A percentile compares a stretch with the other conserved stretches of the same genome.
phyloP scores from a whole-genome alignment of 352 stramenopile species.

The Phytopythium mirpurense region DNA sequence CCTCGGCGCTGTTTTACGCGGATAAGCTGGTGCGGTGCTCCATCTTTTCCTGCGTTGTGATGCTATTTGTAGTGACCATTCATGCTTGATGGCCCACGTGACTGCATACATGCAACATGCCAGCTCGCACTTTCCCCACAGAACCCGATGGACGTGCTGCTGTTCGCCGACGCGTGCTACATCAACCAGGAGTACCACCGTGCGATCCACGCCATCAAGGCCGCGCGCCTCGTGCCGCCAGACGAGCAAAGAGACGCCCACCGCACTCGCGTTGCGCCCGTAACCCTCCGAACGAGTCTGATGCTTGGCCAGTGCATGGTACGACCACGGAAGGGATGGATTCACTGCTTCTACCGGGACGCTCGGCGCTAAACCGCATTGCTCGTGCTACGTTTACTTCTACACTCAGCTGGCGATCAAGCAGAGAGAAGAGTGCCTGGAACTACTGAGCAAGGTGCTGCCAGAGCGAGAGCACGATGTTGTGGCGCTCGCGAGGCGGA shows the following conservation, averaged over 20 bases:
- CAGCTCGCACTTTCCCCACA: background rate
- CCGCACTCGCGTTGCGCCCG: conserved; percentile 6
- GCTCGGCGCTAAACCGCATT: background rate
- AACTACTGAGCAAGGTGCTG: conserved; percentile 53
- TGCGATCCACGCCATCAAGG: conserved; percentile 70
- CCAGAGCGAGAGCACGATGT: conserved; percentile 57
- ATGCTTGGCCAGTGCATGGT: conserved; percentile 74
- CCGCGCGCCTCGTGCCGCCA: conserved; percentile 31
- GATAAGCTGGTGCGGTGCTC: conserved; percentile 61
- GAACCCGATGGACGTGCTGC: conserved; percentile 46
- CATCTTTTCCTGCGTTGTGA: too few species aligned
- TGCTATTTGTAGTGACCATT: too few species aligned
- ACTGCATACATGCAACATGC: background rate
- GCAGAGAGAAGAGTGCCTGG: conserved; percentile 80
- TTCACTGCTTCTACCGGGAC: too few species aligned
- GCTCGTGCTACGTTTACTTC: conserved; percentile 2
- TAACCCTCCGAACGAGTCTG: conserved; percentile 44
- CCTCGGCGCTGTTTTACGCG: conserved; percentile 67
- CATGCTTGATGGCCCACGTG: too few species aligned
- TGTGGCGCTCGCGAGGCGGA: conserved; percentile 40
- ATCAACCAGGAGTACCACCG: conserved; percentile 64
- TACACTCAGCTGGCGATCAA: conserved; percentile 64
- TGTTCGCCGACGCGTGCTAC: conserved; percentile 78
- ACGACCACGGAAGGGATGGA: background rate
- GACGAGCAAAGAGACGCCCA: conserved; percentile 6